Conservation (phyloP, 768 basidiomycete species). For the Serpula lacrymans region DNA sequence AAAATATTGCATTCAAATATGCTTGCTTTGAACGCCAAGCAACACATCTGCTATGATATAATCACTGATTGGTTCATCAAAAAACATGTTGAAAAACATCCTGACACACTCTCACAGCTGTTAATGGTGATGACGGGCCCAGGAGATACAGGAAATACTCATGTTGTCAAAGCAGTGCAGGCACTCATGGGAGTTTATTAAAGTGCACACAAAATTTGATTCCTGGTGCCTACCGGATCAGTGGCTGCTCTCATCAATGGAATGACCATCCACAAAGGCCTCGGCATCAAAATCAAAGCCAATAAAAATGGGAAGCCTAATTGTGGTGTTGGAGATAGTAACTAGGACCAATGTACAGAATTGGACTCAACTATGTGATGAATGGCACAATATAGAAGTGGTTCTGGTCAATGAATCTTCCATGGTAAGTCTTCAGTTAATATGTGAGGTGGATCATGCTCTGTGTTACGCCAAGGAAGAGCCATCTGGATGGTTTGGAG, state of each 20-base stretch:
- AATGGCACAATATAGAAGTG: slow-evolving; percentile 23
- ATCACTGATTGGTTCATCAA: slow-evolving; percentile 4
- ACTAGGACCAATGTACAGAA: slow-evolving; percentile 11
- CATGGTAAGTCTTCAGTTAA: slow-evolving; percentile 17
- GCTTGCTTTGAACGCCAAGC: slow-evolving; percentile 16
- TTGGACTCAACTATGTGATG: slow-evolving; percentile 11
- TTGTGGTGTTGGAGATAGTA: slow-evolving; percentile 7
- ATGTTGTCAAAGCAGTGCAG: slow-evolving; percentile 23
- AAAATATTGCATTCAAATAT: too few relatives aligned
- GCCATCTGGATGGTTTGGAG: slow-evolving; percentile 24
- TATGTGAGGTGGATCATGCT: slow-evolving; percentile 26
- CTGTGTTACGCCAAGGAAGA: slow-evolving; percentile 22
- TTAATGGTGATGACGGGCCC: slow-evolving; percentile 23
- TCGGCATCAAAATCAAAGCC: slow-evolving; percentile 17
- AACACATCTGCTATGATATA: slow-evolving; percentile 11
- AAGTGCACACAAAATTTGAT: slow-evolving; percentile 18
- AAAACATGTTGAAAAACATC: background rate
- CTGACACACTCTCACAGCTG: too few relatives aligned
- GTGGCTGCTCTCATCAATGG: slow-evolving; percentile 28
- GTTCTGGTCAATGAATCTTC: slow-evolving; percentile 30
- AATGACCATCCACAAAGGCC: slow-evolving; percentile 23
- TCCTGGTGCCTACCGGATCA: slow-evolving; percentile 28
- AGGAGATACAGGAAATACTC: slow-evolving; percentile 32
- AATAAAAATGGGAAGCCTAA: slow-evolving; percentile 14
- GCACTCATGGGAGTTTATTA: slow-evolving; percentile 18